Conservation (phyloP, 148 eudicot species). For the Gaultheria prostrata region DNA sequence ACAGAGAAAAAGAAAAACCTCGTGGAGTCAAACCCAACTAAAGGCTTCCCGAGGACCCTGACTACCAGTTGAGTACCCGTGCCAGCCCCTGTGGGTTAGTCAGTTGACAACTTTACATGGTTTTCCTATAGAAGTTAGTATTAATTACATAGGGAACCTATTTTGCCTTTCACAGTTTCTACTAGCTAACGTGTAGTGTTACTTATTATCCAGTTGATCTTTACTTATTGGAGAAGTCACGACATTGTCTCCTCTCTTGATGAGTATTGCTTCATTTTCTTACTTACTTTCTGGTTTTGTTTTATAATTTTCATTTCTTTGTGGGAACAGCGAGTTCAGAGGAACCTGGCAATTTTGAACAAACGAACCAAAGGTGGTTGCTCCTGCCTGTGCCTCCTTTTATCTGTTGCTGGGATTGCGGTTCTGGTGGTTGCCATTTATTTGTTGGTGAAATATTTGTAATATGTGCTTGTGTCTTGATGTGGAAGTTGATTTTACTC, state of each 20-base stretch:
- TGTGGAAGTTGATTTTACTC: not conserved
- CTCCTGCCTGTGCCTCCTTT: conserved; percentile 58
- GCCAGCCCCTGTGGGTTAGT: no score
- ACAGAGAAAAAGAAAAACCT: no score
- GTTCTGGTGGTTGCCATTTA: conserved; percentile 43
- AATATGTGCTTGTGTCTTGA: conserved; percentile 11
- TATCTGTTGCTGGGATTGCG: conserved; percentile 59
- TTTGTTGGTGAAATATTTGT: conserved; percentile 68
- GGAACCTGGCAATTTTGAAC: conserved; percentile 56
- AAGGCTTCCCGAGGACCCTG: no score
- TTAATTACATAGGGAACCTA: not conserved
- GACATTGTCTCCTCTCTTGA: not conserved
- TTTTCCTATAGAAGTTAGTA: not conserved
- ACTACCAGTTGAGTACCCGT: no score
- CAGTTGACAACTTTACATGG: not conserved
- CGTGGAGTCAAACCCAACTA: no score
- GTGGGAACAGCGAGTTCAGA: conserved; percentile 69
- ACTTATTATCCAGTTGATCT: not conserved
- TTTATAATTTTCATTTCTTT: not conserved
- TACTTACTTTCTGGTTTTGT: not conserved
- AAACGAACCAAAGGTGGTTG: conserved; percentile 73
- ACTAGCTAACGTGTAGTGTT: not conserved
- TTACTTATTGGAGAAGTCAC: not conserved
- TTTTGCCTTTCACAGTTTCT: not conserved
- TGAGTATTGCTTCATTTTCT: not conserved